Evolutionary conservation across 768 basidiomycete species (phyloP).

Genomic region (Suillus clintonianus): DNA sequence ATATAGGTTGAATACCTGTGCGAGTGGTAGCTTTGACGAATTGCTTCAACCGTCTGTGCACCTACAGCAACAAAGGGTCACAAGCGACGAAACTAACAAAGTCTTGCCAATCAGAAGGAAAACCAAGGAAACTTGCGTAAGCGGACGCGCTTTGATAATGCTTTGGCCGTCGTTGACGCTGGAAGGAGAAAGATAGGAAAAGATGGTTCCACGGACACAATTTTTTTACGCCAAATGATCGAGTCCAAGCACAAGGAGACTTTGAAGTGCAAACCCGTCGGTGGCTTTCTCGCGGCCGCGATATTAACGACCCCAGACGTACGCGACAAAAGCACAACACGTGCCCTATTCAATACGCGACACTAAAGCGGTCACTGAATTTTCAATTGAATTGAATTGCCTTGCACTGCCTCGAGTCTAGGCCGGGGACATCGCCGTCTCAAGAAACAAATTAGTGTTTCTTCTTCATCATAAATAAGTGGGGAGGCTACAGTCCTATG

Average conservation of each 20-base stretch:
- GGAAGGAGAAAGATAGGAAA: slow-evolving; percentile 4
- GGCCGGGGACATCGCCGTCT: not conserved
- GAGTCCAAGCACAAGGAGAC: slow-evolving; percentile 2
- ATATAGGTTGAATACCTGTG: slow-evolving; percentile 3
- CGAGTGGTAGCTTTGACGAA: slow-evolving; percentile 4
- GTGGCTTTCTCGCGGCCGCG: not conserved
- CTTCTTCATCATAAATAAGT: not conserved
- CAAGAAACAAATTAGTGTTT: not conserved
- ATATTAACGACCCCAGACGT: not conserved
- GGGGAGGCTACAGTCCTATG: not conserved
- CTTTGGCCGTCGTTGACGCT: not conserved
- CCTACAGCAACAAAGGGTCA: slow-evolving; percentile 21
- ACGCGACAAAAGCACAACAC: slow-evolving; percentile 2
- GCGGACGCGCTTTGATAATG: slow-evolving; percentile 7
- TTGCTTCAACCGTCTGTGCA: slow-evolving; percentile 14
- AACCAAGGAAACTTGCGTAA: slow-evolving; percentile 6
- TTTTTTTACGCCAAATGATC: not conserved
- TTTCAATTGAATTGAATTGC: not conserved
- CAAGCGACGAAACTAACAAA: slow-evolving; percentile 14
- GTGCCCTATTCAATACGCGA: not conserved
- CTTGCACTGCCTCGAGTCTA: not conserved
- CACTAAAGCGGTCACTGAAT: not conserved
- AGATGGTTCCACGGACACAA: slow-evolving; percentile 10
- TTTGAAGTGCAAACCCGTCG: not conserved
- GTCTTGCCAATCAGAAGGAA: slow-evolving; percentile 17